phyloP scores from a whole-genome alignment of 768 basidiomycete species.

The Termitomyces sp. region DNA sequence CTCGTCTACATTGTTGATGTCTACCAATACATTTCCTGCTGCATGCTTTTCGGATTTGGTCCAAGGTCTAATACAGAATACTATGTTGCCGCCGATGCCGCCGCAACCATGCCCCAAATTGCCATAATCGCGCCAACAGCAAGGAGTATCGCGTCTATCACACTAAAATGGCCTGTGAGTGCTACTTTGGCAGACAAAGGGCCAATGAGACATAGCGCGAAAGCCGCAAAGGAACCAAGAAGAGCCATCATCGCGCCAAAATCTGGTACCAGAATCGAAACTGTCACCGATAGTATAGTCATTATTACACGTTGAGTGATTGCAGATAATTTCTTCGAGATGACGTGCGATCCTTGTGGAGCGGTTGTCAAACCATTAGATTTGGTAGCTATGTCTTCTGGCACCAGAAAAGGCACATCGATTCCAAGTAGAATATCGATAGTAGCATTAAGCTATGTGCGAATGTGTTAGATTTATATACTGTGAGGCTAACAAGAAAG shows the following conservation, averaged over 20 bases:
- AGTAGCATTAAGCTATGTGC: constrained; percentile 68
- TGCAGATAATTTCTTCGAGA: constrained; percentile 38
- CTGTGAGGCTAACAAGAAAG: constrained; percentile 5
- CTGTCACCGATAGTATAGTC: constrained; percentile 55
- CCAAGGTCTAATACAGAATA: neutral
- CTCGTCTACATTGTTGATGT: neutral
- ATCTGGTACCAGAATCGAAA: constrained; percentile 75
- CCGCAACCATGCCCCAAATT: constrained; percentile 70
- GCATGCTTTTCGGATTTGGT: neutral
- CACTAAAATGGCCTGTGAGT: constrained; percentile 44
- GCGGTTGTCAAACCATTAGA: constrained; percentile 28
- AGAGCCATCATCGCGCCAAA: constrained; percentile 88
- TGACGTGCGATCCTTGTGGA: constrained; percentile 23
- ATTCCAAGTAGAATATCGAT: constrained; percentile 77
- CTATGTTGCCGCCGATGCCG: constrained; percentile 48
- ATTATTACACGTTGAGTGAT: constrained; percentile 57
- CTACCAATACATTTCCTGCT: constrained; percentile 2
- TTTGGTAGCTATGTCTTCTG: constrained; percentile 38
- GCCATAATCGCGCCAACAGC: constrained; percentile 60
- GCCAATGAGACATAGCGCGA: constrained; percentile 70
- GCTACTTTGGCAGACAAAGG: constrained; percentile 72
- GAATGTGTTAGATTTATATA: neutral
- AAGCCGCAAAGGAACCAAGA: constrained; percentile 85
- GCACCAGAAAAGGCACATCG: constrained; percentile 37
- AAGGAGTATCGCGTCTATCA: constrained; percentile 56